A percentile compares a stretch with the other conserved stretches of the same genome.
These are phyloP conservation scores for Penicillium sp. DNA, from an alignment of 2,329 filamentous ascomycete genomes.

Conservation along the genomic window DNA sequence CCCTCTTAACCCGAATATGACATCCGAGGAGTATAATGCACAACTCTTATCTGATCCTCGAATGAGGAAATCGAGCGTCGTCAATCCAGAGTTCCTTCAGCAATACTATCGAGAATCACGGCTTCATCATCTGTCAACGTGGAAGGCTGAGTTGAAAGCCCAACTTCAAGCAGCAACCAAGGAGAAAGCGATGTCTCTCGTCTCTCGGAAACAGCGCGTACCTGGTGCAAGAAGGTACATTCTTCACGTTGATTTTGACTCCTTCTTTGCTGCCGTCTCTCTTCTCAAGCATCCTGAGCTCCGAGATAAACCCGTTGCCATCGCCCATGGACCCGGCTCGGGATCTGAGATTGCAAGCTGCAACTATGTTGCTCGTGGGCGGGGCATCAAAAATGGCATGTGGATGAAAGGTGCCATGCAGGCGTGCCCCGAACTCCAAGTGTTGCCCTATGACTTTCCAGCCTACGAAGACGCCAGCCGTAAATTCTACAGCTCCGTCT, in stretches of 20 bases:
- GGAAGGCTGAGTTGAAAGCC: conserved; percentile 92
- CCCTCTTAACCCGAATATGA: conserved; percentile 51
- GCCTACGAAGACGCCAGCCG: conserved; percentile 89
- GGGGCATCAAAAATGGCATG: conserved; percentile 95
- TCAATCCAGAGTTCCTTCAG: conserved; percentile 87
- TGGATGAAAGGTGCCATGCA: conserved; percentile 93
- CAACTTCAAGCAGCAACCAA: conserved; percentile 75
- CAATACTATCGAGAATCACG: conserved; percentile 95
- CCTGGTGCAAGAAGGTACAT: conserved; percentile 71
- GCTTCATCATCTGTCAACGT: conserved; percentile 88
- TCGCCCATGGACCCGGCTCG: conserved; percentile 79
- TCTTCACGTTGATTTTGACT: conserved; percentile 96
- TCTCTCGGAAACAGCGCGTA: conserved; percentile 50
- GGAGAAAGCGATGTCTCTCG: conserved; percentile 55
- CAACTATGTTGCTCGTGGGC: conserved; percentile 84
- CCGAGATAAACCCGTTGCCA: conserved; percentile 73
- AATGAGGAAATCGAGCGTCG: conserved; percentile 81
- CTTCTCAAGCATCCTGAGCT: conserved; percentile 71
- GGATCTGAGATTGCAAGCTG: conserved; percentile 96
- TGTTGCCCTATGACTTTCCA: conserved; percentile 92
- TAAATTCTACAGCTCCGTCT: conserved; percentile 78
- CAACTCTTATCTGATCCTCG: conserved; percentile 76
- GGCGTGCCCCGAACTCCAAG: conserved; percentile 76
- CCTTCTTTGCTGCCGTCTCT: conserved; percentile 95
- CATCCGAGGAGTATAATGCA: conserved; percentile 89